Evolutionary conservation across 306 rosid genomes (phyloP), one percentile per base, ranked within the genome.

Genomic region (Alnus glutinosa): DNA sequence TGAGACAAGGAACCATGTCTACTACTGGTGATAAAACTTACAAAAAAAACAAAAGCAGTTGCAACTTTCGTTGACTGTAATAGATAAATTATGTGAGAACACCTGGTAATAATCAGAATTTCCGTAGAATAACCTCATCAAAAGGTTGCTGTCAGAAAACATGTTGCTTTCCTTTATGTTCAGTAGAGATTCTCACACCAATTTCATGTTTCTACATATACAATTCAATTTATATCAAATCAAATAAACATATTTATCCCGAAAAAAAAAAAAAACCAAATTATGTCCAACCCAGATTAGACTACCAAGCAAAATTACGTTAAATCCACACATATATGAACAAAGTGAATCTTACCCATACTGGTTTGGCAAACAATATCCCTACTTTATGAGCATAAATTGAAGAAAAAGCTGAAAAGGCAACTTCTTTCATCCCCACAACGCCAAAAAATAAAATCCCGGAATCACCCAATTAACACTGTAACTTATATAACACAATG

Each of bases 401-500:
- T 42, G 30, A 3, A 39, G 51, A 42, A 42, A 18, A 39, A 7
- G 15, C 8, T 42, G 72, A 67, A 42, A 67, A 67, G 15, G 2
- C 8, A 7, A 32, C 2, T 62, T 62, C 42, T 36, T 36, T 28
- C 69, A 32, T 11, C 18, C 44, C 4, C 44, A 32, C 2, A 73
- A 2, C 18, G 4, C 23, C 30, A 19, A 2, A 58, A 0, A 46
- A 36, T n/a, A 66, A 47, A 55, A 72, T 49, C 64, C 76, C 48
- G 13, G 37, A 74, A 72, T 74, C 16, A 18, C 14, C 81, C 47
- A 75, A 50, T 50, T 74, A 18, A 52, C 69, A 48, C 55, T 10
- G 9, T 14, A 70, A 66, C 32, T 16, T 44, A 12, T 1, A 42
- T 71, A 9, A 18, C 37, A 59, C 28, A 28, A 23, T 55, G 2